phyloP scores from a whole-genome alignment of 2,329 filamentous ascomycete species.

The Neopestalotiopsis clavispora region DNA sequence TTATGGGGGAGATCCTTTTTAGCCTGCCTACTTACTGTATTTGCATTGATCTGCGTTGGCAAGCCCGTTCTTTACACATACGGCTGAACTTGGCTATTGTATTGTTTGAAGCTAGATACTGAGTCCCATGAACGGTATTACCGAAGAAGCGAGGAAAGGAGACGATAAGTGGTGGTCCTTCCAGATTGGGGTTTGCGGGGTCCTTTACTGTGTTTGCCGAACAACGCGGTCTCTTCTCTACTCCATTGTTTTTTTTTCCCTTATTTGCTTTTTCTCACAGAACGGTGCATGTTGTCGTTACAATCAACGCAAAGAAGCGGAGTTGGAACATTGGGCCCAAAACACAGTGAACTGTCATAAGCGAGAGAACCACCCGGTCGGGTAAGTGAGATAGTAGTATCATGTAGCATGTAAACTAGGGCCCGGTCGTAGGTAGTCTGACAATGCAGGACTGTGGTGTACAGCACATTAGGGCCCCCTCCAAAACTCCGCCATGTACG shows the following conservation, averaged over 20 bases:
- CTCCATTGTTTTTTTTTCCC: too few relatives aligned
- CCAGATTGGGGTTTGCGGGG: neutral
- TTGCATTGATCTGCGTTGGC: too few relatives aligned
- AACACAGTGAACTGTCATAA: neutral
- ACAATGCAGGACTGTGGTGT: neutral
- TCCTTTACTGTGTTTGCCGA: neutral
- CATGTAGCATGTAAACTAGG: neutral
- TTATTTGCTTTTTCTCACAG: too few relatives aligned
- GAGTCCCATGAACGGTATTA: too few relatives aligned
- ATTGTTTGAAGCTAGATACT: too few relatives aligned
- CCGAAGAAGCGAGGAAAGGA: neutral
- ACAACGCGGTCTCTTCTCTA: too few relatives aligned
- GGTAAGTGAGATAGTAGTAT: neutral
- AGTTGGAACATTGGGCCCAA: neutral
- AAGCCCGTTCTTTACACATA: too few relatives aligned
- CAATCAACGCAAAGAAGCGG: neutral
- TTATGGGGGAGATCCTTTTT: too few relatives aligned
- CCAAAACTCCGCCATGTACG: too few relatives aligned
- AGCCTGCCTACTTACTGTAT: too few relatives aligned
- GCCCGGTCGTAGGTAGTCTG: neutral
- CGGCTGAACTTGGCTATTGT: too few relatives aligned
- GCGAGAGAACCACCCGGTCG: neutral
- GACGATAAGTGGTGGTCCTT: neutral
- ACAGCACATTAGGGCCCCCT: neutral
- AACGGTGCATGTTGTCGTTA: too few relatives aligned